A percentile compares a stretch with the other conserved stretches of the same genome.
Conservation (phyloP, 352 stramenopile species). For the Vaucheria bursata region DNA sequence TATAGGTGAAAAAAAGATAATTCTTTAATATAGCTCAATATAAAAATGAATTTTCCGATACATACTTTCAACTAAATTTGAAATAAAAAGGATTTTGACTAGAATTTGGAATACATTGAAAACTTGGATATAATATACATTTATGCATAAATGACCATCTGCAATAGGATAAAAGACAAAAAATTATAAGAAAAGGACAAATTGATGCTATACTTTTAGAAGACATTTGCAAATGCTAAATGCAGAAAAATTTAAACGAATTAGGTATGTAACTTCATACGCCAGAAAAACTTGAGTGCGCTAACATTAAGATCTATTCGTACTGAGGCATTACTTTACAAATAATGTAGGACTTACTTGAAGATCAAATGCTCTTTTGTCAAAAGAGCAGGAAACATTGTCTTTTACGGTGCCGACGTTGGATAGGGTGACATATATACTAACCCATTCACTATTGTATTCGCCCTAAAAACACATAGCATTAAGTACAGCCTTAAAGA, state of each 20-base stretch:
- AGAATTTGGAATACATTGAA: not conserved
- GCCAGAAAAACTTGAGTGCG: too few species aligned
- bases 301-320: too few species aligned
- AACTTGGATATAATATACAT: too few species aligned
- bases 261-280: too few species aligned
- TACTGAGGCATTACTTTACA: too few species aligned
- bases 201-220: too few species aligned
- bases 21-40: not conserved
- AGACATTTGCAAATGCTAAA: too few species aligned
- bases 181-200: too few species aligned
- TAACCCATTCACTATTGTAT: slow-evolving; percentile 63
- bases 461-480: slow-evolving; percentile 49
- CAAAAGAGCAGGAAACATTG: slow-evolving; percentile 59
- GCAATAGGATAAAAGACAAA: too few species aligned
- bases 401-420: slow-evolving; percentile 57
- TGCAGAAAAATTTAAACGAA: too few species aligned
- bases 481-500: not conserved
- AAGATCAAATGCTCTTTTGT: slow-evolving; percentile 45
- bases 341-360: slow-evolving; percentile 22
- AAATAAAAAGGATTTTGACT: not conserved
- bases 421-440: slow-evolving; percentile 60
- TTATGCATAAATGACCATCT: too few species aligned
- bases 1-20: not conserved
- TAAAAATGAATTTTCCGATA: not conserved
- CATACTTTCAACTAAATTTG: not conserved